These are phyloP conservation scores for Chlorophyllum brunneum DNA, from an alignment of 768 basidiomycete genomes.

Conservation along the genomic window DNA sequence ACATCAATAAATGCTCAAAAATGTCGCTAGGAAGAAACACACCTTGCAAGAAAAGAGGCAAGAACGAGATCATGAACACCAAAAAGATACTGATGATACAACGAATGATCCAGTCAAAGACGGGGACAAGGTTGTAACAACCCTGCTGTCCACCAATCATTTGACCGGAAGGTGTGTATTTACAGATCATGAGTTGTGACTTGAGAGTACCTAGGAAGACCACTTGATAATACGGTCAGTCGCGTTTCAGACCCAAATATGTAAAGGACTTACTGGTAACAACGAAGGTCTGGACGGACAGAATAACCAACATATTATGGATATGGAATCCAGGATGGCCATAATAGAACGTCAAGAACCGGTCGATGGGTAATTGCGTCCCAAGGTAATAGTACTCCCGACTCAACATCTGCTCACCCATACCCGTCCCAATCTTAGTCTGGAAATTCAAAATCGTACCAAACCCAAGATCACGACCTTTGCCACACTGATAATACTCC, in stretches of 20 bases:
- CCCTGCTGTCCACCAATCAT: conserved; percentile 77
- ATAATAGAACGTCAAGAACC: conserved; percentile 99
- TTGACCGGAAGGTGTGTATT: conserved; percentile 68
- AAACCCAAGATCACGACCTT: conserved; percentile 97
- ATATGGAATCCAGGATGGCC: conserved; percentile 99
- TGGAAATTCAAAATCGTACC: conserved; percentile 99
- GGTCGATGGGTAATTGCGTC: conserved; percentile 95
- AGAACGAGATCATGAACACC: conserved; percentile 96
- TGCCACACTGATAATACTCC: conserved; percentile 99
- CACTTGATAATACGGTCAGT: conserved; percentile 44
- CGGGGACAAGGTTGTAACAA: conserved; percentile 92
- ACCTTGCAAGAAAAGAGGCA: conserved; percentile 96
- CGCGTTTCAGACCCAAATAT: not conserved
- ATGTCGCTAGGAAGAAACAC: conserved; percentile 15
- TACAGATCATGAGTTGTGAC: conserved; percentile 74
- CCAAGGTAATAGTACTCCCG: conserved; percentile 99
- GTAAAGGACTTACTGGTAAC: conserved; percentile 62
- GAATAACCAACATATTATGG: conserved; percentile 98
- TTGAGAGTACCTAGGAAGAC: conserved; percentile 94
- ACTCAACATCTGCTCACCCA: conserved; percentile 99
- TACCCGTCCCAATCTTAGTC: conserved; percentile 99
- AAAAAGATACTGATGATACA: conserved; percentile 98
- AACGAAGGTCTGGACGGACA: conserved; percentile 95
- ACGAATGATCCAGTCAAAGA: conserved; percentile 92
- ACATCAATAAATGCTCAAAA: conserved; percentile 1